Base-by-base conservation (phyloP, 1,139 yeast species). In the Taphrina wiesneri region DNA sequence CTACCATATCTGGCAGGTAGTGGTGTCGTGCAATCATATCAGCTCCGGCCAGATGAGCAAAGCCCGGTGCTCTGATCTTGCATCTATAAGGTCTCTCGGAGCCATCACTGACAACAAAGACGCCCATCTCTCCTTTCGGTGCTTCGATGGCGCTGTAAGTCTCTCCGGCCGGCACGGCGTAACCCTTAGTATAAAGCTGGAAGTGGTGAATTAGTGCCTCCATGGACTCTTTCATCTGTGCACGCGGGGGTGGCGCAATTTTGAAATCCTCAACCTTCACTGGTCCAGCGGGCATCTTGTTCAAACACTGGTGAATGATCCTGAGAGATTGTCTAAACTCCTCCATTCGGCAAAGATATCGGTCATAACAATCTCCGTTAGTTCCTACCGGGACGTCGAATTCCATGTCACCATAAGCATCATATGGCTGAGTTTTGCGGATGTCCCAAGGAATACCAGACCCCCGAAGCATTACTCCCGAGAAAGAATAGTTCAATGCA, bases 61-160 rank as follows among this genome's bases (percentile, higher is more conserved):
- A 90, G 60, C 96, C 96, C 64, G 96, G 96, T 23, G 96, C 92
- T 80, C 96, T 86, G 74, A 90, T 90, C 82, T 89, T 90, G 82
- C 96, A 89, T 80, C 92, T 85, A 80, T 90, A 90, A 49, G 96
- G 96, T 78, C 96, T 85, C 80, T 90, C 96, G 68, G 88, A 80
- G 67, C 96, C 96, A 77, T 90, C 96, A 71, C 92, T 85, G 68
- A 90, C 96, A 66, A 90, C 87, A 75, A 87, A 90, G 67, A 89
- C 96, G 69, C 88, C 96, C 96, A 90, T 88, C 79, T 90, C 96
- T 75, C 96, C 96, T 84, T 90, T 90, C 76, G 96, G 96, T 43
- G 96, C 96, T 80, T 90, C 96, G 72, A 90, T 90, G 67, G 90
- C 95, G 65, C 95, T 88, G 77, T 90, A 90, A 28, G 96, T 88